Conservation (phyloP, 2,329 filamentous ascomycete genomes). For the Penicillium sp. region DNA sequence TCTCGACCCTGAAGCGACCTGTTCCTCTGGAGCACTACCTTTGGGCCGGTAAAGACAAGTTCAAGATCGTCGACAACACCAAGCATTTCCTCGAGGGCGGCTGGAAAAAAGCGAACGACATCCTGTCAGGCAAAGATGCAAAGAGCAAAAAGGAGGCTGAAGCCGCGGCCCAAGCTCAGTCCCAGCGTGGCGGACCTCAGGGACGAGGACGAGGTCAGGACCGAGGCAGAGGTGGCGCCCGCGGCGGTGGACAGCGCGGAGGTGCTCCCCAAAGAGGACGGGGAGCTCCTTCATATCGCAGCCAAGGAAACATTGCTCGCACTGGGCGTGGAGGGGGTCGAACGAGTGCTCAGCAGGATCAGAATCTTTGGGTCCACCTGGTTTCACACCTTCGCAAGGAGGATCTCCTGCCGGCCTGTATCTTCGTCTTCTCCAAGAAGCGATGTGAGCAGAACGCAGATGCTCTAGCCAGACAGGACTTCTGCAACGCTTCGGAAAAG, state of each 20-base stretch:
- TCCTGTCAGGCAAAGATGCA: conserved; percentile 70
- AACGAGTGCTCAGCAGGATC: conserved; percentile 87
- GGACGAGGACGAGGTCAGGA: conserved; percentile 52
- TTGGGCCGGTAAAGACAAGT: conserved; percentile 87
- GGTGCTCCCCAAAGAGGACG: conserved; percentile 41
- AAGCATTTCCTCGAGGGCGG: conserved; percentile 88
- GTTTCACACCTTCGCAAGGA: conserved; percentile 87
- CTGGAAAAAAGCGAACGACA: conserved; percentile 88
- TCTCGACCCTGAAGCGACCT: conserved; percentile 91
- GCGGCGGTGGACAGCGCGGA: conserved; percentile 43
- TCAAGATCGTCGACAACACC: conserved; percentile 90
- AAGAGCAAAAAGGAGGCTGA: conserved; percentile 53
- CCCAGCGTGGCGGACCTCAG: conserved; percentile 52
- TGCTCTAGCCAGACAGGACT: conserved; percentile 90
- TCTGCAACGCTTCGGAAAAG: conserved; percentile 88
- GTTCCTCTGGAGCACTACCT: conserved; percentile 94
- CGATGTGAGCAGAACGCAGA: conserved; percentile 96
- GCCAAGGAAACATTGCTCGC: conserved; percentile 80
- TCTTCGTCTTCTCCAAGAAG: conserved; percentile 98
- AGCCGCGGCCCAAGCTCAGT: conserved; percentile 50
- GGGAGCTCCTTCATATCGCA: conserved; percentile 54
- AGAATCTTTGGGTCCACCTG: conserved; percentile 93
- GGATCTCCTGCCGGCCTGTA: conserved; percentile 82
- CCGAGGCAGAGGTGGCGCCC: conserved; percentile 44
- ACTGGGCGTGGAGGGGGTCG: conserved; percentile 79